Base-by-base conservation (phyloP, 106 monocot species). In the Allium cepa region DNA sequence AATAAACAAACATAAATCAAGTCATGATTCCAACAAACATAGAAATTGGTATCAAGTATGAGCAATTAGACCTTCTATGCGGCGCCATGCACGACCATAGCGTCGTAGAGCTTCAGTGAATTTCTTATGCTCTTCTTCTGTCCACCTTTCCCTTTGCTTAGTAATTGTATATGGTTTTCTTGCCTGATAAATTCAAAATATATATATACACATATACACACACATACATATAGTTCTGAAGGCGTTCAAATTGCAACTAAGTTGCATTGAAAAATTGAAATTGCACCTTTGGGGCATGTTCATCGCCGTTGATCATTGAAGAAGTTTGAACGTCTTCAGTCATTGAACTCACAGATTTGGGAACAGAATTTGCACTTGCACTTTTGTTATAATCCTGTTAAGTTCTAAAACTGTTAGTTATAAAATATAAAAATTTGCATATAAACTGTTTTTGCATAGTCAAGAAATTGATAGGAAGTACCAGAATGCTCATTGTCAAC, bases 41-140 rank as follows among this genome's bases (percentile, higher is more conserved):
- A 16, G 56, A 56, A 12, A 56, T 16, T 56, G 56, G 56, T 56
- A 13, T 12, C 56, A 56, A 56, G 12, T 56, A 56, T 12, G 12
- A 7, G 22, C 6, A 17, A 13, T 17, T 9, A 36, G 70, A 88
- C 88, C 84, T 88, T 88, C 79, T 53, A 88, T 88, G 45, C 84
- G 81, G 8, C 88, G 77, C 88, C 88, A 88, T 48, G 83, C 84
- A 45, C 88, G 84, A n/a, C 88, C 84, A 53, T 88, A 66, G 10
- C 81, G 73, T 60, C 78, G 78, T 36, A 88, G 58, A 62, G 88
- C 81, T 63, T 88, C 88, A 48, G 84, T 16, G 69, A 88, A 88
- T 50, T 68, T 81, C 15, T 88, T 71, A 63, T 88, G 88, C 49
- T 88, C 88, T 7, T 88, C 84, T 71, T 81, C 81, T 3, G 84